A percentile compares a stretch with the other conserved stretches of the same genome.
phyloP scores from a whole-genome alignment of 768 basidiomycete genomes.

The Tulasnella sp. region DNA sequence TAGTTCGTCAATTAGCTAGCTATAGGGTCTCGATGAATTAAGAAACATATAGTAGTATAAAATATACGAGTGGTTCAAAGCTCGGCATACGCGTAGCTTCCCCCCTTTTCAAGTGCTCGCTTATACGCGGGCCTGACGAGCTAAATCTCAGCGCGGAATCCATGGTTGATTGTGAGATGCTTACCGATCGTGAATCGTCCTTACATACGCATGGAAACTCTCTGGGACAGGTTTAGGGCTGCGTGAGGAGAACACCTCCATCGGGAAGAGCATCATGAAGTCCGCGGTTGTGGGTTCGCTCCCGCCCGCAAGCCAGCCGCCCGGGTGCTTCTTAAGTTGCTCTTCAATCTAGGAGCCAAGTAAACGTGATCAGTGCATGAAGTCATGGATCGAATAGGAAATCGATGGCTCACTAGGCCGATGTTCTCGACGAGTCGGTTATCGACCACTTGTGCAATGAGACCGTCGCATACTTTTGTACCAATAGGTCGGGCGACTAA shows the following conservation, averaged over 20 bases:
- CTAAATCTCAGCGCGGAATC: not conserved
- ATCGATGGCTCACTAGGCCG: constrained; percentile 26
- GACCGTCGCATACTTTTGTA: constrained; percentile 7
- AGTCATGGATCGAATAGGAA: not conserved
- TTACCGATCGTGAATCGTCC: constrained; percentile 35
- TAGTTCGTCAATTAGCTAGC: too few relatives aligned
- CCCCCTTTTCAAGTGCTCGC: constrained; percentile 30
- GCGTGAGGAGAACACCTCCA: constrained; percentile 27
- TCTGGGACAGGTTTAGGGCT: not conserved
- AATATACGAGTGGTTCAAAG: constrained; percentile 7
- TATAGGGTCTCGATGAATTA: not conserved
- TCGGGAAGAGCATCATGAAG: constrained; percentile 39
- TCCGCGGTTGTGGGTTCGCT: constrained; percentile 39
- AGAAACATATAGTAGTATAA: not conserved
- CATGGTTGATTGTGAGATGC: constrained; percentile 20
- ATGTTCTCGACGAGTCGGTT: constrained; percentile 29
- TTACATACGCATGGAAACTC: constrained; percentile 32
- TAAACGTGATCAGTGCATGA: not conserved
- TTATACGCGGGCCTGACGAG: constrained; percentile 31
- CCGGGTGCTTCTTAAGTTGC: constrained; percentile 30
- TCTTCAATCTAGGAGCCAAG: constrained; percentile 32
- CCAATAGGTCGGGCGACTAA: constrained; percentile 22
- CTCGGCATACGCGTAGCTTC: constrained; percentile 24
- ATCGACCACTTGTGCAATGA: constrained; percentile 25
- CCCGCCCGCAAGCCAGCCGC: constrained; percentile 36